phyloP scores from a whole-genome alignment of 169 alveolate genomes.

The Cyclospora cayetanensis region DNA sequence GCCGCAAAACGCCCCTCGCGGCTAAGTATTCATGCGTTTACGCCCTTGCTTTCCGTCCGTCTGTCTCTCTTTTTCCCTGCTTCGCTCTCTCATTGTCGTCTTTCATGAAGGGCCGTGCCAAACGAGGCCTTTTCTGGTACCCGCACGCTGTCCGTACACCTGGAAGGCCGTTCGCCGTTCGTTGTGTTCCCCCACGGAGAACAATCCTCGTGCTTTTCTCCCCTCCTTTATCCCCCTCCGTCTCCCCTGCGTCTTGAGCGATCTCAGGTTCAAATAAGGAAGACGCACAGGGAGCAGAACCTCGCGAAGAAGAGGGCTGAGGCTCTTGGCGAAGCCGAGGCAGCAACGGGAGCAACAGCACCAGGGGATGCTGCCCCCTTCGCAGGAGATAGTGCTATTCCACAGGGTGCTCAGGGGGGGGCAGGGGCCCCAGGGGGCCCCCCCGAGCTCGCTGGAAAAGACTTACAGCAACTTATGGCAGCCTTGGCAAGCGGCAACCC shows the following conservation, averaged over 20 bases:
- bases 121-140: no score
- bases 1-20: no score
- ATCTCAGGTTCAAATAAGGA: slow-evolving; percentile 85
- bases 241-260: not conserved
- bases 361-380: no score
- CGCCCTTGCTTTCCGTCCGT: not conserved
- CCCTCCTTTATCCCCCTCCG: not conserved
- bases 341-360: no score
- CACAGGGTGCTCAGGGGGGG: not conserved
- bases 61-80: not conserved
- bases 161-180: no score
- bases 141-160: no score
- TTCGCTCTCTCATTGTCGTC: not conserved
- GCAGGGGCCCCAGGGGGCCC: slow-evolving; percentile 14
- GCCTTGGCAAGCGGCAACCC: slow-evolving; percentile 61
- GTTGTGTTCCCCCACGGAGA: not conserved
- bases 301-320: slow-evolving; percentile 83
- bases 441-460: not conserved
- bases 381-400: no score
- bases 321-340: slow-evolving; percentile 39
- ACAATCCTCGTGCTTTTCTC: not conserved
- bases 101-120: no score
- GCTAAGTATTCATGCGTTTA: no score
- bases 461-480: slow-evolving; percentile 51
- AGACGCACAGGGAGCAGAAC: slow-evolving; percentile 89